Evolutionary conservation across 495 filamentous ascomycete genomes (phyloP), one percentile per base, ranked within the genome.

Genomic region (Penicillium salamii): DNA sequence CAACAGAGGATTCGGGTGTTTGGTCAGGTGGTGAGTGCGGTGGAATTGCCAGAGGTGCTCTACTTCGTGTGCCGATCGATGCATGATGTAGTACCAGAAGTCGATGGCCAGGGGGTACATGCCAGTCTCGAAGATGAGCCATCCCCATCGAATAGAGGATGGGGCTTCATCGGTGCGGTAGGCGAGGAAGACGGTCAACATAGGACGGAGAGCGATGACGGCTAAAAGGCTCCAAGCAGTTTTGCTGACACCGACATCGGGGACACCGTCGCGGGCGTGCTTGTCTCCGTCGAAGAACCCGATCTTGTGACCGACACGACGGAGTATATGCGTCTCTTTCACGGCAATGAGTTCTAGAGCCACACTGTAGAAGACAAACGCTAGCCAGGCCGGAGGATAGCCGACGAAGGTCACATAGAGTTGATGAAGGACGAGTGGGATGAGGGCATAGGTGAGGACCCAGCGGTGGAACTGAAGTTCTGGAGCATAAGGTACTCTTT

Each of bases 11-110:
- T 68, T 70, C 3, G 68, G 68, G 38, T 71, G 68, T 48, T 71
- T 71, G 6, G 68, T 70, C 1, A 71, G 56, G 42, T 71, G 68
- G 54, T 71, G 68, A 5, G 68, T 71, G 15, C 67, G 67, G 53
- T 71, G 68, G 58, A 62, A 71, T 29, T 70, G 65, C 68, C 68
- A 71, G 3, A 71, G 59, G 0, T 42, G 42, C 34, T 42, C 58
- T 13, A 65, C 38, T 15, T 68, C 66, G 32, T 71, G 68, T 62
- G 68, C 68, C 7, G 62, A 9, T 1, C 68, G 66, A 38, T 71
- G 68, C 15, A 39, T 19, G 21, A 32, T 5, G 46, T 11, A 56
- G 50, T 69, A 68, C 65, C 66, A 69, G 51, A 54, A 71, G 50
- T 71, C 68, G 31, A 71, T 61, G 42, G 67, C 62, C 33, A 71